Evolutionary conservation across 1,284 basidiomycete genomes (phyloP), one percentile per base, ranked within the genome.

Genomic region (Veloporphyrellus conicus): DNA sequence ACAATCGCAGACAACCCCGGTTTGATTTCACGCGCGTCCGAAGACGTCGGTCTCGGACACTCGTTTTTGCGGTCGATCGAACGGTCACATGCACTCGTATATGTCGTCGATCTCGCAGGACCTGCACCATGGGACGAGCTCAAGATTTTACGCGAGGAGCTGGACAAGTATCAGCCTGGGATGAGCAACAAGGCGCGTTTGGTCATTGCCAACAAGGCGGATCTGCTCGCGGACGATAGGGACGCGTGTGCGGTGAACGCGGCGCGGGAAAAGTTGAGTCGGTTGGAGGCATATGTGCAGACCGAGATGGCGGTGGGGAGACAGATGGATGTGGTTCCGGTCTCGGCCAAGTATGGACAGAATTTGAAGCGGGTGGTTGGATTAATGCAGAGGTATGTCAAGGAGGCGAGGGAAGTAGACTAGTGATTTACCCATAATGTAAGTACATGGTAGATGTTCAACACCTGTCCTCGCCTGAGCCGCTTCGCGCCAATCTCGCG

Each of bases 1-100:
- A 94, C 90, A 1, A 84, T 99, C 48, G 90, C 93, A n/a, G 95
- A 99, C 70, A 96, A 98, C 62, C 95, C 96, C 0, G 95, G 95
- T 11, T 81, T 99, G 25, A 86, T 98, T 41, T 78, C 81, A 7
- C 77, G 80, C 10, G 91, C 94, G 1, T 89, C 92, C 8, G 64
- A 68, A 38, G 60, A 66, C 20, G 82, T 93, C 35, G 95, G 95
- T 1, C 76, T 99, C 0, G 96, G 96, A 0, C 93, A 98, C 66
- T 87, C 88, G 0, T 99, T 99, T 72, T 69, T 99, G 20, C 82
- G 93, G 3, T 89, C 92, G 6, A 90, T 98, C 65, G 95, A 99
- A 64, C 83, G 95, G 3, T 94, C 92, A 7, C 81, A 86, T 27
- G 87, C 90, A 5, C 79, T 99, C 3, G 89, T 86, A 0, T 97